Evolutionary conservation across 805 yeast genomes (phyloP), one percentile per base, ranked within the genome.

Genomic region (Komagataella ulmi): DNA sequence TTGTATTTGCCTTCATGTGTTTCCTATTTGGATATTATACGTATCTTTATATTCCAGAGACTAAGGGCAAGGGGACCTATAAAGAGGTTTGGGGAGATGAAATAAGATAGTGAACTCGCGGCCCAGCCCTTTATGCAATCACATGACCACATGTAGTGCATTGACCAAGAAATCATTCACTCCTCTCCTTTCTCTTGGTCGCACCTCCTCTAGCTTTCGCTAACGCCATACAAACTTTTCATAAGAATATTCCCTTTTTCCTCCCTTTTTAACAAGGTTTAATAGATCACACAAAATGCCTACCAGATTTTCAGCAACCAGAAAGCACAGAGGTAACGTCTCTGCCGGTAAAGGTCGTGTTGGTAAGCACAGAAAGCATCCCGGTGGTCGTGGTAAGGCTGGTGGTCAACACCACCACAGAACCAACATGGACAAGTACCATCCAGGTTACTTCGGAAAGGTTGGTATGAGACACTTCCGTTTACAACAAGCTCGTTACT

Each of bases 371-470:
- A 90, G 99, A 89, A 93, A 93, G 96, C 93, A 87, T 70, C 97
- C 99, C 64, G 99, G 99, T 93, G 99, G 99, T 81, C 90, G 98
- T 80, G 99, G 99, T 93, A 91, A 79, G 90, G 99, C 99, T 74
- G 99, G 99, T 91, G 99, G 99, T 88, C 91, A 81, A 80, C 98
- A 91, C 79, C 99, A 93, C 80, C 99, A 93, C 97, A 88, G 99
- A 84, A 90, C 93, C 76, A 93, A 93, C 83, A 77, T 93, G 81
- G 99, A 93, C 77, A 93, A 91, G 79, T 93, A 87, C 96, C 99
- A 93, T 78, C 99, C 99, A 71, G 99, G 99, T 89, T 93, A 93
- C 91, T 93, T 93, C 80, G 99, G 99, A 87, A 95, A 93, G 82
- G 98, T 93, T 74, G 99, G 99, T 90, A 91, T 91, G 97, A 88